Evolutionary conservation across 345 rosid species (phyloP).

Genomic region (Melaleuca quinquenervia): DNA sequence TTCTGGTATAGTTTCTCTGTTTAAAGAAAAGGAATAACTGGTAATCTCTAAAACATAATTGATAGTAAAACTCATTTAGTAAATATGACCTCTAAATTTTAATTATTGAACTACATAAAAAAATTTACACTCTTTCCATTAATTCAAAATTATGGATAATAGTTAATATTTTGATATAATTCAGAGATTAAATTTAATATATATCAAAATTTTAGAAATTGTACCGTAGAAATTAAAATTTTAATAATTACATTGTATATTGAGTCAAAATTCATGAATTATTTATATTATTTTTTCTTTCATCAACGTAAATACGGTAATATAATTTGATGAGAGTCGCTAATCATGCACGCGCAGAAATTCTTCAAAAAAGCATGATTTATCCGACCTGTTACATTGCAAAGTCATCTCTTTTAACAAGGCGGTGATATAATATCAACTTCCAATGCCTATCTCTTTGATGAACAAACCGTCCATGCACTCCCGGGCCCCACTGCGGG

Average conservation of each 20-base stretch:
- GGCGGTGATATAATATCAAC: background rate
- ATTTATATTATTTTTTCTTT: background rate
- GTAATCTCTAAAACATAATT: background rate
- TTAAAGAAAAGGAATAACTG: too few species aligned
- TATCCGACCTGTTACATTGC: background rate
- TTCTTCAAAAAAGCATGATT: background rate
- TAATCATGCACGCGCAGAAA: background rate
- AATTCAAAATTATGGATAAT: too few species aligned
- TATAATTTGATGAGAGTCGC: background rate
- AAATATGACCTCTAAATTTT: background rate
- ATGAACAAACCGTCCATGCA: background rate
- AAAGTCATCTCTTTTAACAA: background rate
- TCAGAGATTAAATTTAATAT: too few species aligned
- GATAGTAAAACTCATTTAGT: background rate
- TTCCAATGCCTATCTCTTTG: background rate
- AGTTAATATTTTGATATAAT: background rate
- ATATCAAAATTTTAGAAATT: rapidly evolving
- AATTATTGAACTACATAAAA: rapidly evolving
- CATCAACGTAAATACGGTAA: background rate
- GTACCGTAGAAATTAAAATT: background rate
- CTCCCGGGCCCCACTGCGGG: too few species aligned
- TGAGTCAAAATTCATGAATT: too few species aligned
- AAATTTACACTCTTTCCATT: background rate
- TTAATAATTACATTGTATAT: rapidly evolving
- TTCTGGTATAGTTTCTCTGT: background rate